Percentiles rank a stretch among this genome's conserved stretches.
phyloP scores from a whole-genome alignment of 805 yeast species.

The Ogataea nakhonphanomensis region DNA sequence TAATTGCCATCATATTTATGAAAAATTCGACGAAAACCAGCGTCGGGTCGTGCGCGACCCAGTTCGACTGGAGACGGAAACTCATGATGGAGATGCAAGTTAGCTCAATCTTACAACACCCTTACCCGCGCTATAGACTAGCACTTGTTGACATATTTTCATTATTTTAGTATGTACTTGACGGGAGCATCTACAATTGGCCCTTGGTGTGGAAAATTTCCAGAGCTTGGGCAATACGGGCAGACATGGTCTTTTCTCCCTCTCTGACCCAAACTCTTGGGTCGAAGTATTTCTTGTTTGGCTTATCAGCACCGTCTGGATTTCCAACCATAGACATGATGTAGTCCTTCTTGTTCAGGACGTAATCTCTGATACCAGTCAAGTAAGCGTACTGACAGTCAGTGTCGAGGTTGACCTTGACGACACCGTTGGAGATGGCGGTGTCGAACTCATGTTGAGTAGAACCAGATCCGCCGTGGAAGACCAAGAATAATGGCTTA shows the following conservation, averaged over 20 bases:
- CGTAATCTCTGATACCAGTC: slow-evolving; percentile 95
- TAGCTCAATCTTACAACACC: not conserved
- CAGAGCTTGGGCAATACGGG: slow-evolving; percentile 81
- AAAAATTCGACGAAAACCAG: slow-evolving; percentile 21
- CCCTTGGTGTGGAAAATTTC: slow-evolving; percentile 77
- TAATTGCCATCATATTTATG: slow-evolving; percentile 18
- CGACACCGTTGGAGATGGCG: slow-evolving; percentile 92
- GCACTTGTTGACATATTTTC: not conserved
- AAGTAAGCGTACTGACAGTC: slow-evolving; percentile 99
- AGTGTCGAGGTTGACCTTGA: slow-evolving; percentile 98
- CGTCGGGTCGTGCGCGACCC: slow-evolving; percentile 11
- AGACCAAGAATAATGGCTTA: slow-evolving; percentile 88
- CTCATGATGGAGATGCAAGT: too few species aligned
- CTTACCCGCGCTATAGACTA: not conserved
- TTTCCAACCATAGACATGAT: slow-evolving; percentile 86
- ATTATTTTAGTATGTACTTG: not conserved
- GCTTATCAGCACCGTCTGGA: slow-evolving; percentile 99
- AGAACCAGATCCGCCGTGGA: slow-evolving; percentile 99
- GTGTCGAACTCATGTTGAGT: slow-evolving; percentile 85
- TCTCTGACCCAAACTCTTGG: slow-evolving; percentile 99
- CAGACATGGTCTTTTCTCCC: slow-evolving; percentile 98
- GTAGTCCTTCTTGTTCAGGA: slow-evolving; percentile 94
- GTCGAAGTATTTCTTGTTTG: slow-evolving; percentile 99
- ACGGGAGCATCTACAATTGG: slow-evolving; percentile 30
- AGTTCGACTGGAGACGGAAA: not conserved